Base-by-base conservation (phyloP, 1,284 basidiomycete genomes). In the Vanrija sp. region DNA sequence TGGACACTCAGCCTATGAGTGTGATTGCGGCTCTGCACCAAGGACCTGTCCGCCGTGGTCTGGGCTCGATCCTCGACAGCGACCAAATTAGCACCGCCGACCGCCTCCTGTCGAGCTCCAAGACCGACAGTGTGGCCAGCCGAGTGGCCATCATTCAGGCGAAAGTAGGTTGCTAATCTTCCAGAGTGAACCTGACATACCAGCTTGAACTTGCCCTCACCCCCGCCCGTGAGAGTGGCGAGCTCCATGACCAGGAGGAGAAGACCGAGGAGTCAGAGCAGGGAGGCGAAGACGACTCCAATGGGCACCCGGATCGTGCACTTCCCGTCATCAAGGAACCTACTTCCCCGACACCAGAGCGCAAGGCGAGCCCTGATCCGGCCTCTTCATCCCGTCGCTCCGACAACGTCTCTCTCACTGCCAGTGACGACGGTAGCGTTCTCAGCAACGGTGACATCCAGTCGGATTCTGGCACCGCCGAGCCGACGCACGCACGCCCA, bases 111-210 rank as follows among this genome's bases (percentile, higher is more conserved):
- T 44, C 47, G 6, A 18, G 42, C 40, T 51, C 23, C 49, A 57
- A 57, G 54, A 56, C 48, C 25, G 66, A 66, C 51, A 61, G 55
- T 38, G 66, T 70, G 23, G 62, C 64, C 7, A 49, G 58, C 50
- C 58, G 66, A 28, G 65, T 70, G 21, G 62, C 62, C 3, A 49
- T 47, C 18, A 70, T 70, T 40, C 66, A 68, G 52, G 61, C 62
- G 18, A 70, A 68, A 64, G 65, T 67, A 40, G 52, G 63, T 39
- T 14, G 8, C 2, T 2, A 12, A 5, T 9, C 5, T 7, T 5
- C 3, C 9, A 0, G n/a, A 16, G 10, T 3, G 2, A 0, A 8
- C 6, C 18, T 51, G 38, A 55, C n/a, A 23, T 39, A 2, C 6
- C 47, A 64, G 65, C 63, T 66, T 16, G 65, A 66, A 44, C 38